These are phyloP conservation scores for Cladosporium sp. DNA, from an alignment of 2,329 filamentous ascomycete genomes.

Conservation along the genomic window DNA sequence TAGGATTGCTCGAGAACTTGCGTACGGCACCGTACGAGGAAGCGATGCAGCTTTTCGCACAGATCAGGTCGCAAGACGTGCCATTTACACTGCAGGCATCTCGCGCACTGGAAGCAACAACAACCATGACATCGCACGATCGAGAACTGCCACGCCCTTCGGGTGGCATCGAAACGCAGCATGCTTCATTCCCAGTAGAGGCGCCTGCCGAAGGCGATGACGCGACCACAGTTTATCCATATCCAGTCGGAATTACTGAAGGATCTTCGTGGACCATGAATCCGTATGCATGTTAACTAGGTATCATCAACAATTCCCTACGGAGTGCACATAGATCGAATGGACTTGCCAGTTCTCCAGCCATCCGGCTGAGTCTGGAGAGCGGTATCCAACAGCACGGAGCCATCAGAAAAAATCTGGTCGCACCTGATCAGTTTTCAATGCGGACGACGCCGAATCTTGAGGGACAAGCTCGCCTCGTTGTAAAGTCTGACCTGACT, in stretches of 20 bases:
- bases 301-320: neutral
- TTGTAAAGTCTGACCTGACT: too few species aligned
- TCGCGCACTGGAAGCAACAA: neutral
- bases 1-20: neutral
- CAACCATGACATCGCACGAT: neutral
- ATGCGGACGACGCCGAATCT: too few species aligned
- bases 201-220: neutral
- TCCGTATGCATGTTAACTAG: neutral
- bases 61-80: neutral
- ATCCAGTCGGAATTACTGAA: neutral
- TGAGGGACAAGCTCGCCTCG: too few species aligned
- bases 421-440: too few species aligned
- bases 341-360: neutral
- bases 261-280: neutral
- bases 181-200: neutral
- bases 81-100: neutral
- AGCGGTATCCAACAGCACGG: too few species aligned
- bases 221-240: neutral
- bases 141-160: neutral
- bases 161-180: neutral
- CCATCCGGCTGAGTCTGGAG: too few species aligned
- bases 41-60: neutral
- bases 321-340: neutral
- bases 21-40: neutral
- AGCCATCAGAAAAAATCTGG: too few species aligned